These are phyloP conservation scores for Pseudogymnoascus sp. DNA, from an alignment of 2,329 filamentous ascomycete species.

Conservation along the genomic window DNA sequence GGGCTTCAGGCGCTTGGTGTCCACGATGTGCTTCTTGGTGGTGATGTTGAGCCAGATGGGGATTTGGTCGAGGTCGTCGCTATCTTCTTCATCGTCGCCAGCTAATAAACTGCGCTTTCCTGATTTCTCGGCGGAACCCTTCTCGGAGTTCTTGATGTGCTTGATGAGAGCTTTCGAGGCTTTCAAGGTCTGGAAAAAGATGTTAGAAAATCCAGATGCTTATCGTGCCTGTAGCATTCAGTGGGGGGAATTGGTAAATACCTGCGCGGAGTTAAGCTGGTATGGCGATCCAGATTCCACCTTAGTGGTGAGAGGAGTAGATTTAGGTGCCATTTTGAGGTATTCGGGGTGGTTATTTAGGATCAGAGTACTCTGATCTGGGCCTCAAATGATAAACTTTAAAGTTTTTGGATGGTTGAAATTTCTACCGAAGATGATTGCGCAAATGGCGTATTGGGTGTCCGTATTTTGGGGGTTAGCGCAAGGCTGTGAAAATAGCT, in stretches of 20 bases:
- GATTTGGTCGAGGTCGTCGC: slow-evolving; percentile 37
- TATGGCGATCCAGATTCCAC: slow-evolving; percentile 28
- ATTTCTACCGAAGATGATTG: slow-evolving; percentile 10
- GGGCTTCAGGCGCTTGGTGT: slow-evolving; percentile 75
- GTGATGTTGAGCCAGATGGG: slow-evolving; percentile 58
- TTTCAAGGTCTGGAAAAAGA: slow-evolving; percentile 44
- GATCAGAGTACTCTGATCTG: slow-evolving; percentile 8
- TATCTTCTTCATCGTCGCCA: slow-evolving; percentile 38
- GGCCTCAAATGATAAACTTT: slow-evolving; percentile 9
- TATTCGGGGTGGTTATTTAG: slow-evolving; percentile 7
- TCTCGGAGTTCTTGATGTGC: slow-evolving; percentile 52
- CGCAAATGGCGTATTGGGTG: background rate
- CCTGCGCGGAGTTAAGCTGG: slow-evolving; percentile 28
- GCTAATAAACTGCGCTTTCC: slow-evolving; percentile 51
- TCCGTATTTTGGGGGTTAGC: background rate
- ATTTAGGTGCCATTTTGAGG: slow-evolving; percentile 23
- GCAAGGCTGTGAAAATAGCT: background rate
- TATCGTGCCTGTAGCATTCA: background rate
- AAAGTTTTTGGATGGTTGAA: slow-evolving; percentile 10
- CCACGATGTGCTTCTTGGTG: slow-evolving; percentile 59
- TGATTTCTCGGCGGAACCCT: slow-evolving; percentile 38
- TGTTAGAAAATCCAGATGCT: background rate
- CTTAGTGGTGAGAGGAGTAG: slow-evolving; percentile 27
- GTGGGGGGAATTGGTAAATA: slow-evolving; percentile 13
- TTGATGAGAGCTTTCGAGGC: slow-evolving; percentile 56